Evolutionary conservation across 1,284 basidiomycete species (phyloP), one percentile per base, ranked within the genome.

Genomic region (Macrocybe sp.): DNA sequence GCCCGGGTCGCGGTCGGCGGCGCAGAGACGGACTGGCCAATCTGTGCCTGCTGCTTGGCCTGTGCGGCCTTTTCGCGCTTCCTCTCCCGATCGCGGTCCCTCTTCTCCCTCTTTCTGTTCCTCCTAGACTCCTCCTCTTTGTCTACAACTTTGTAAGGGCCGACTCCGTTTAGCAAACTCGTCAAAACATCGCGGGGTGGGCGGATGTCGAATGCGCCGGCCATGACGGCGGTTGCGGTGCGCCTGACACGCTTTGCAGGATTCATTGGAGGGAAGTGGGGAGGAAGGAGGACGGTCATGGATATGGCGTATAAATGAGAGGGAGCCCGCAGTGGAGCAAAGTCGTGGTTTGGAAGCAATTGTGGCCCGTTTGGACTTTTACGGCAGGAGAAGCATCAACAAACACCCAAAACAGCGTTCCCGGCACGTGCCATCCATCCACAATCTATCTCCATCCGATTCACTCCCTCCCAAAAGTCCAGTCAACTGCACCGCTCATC

Each of bases 121-220:
- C 69, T 71, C 49, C 72, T 68, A 44, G 67, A 58, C 60, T 77
- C 73, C 51, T 81, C 79, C 41, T 78, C 76, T 51, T 73, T 75
- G 64, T 85, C 84, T 34, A 81, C 73, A 30, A 65, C 72, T 51
- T 76, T 76, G 60, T 86, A 82, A 6, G 77, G 76, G 0, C 74
- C 75, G 37, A 89, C 81, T 47, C 85, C 84, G 60, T 89, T 89
- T 57, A 89, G 68, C 40, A 89, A 62, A 64, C 82, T 85, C 9
- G 86, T 89, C 54, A 89, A 72, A 51, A 85, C 84, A 66, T 89
- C 86, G 61, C 86, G 76, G 30, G 73, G 58, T 0, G 83, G 81
- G 33, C 74, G 75, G 4, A 72, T 62, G 69, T 89, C 86, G 64
- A 85, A 87, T 57, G 74, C 68, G 56, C 86, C 86, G 0, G 85